Evolutionary conservation across 345 rosid species (phyloP), one percentile per base, ranked within the genome.

Genomic region (Anastatica hierochuntica): DNA sequence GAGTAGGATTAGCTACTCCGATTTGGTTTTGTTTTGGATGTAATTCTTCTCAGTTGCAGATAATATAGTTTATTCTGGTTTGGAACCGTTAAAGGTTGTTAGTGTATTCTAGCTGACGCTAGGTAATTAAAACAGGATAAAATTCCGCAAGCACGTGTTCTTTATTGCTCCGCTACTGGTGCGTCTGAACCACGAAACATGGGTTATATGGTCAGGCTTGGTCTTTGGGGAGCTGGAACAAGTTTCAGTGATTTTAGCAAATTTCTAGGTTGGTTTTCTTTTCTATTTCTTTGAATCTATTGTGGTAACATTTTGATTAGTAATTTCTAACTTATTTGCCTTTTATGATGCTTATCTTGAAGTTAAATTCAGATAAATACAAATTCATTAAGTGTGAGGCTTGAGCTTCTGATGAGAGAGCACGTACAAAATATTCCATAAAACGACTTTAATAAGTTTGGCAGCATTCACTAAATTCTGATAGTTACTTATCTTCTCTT

Each of bases 161-260:
- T 92, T 63, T 88, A 92, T 78, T 92, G 98, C 81, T 92, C 98
- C 41, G 98, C 96, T 49, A 92, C 96, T 74, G 96, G 98, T 65
- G 98, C 98, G 67, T 92, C 98, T 60, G 98, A 92, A 75, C 96
- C 98, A 43, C 92, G 98, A 56, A 92, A 92, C 72, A 67, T 92
- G 96, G 98, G 96, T 49, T 92, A 92, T 72, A 92, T 92, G 98
- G 92, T 87, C 71, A 81, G 96, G 73, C 95, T 92, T 75, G 96
- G 98, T 64, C 96, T 92, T 45, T 92, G 98, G 98, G 98, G 98
- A 59, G 76, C 76, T 64, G 94, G 96, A 79, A 92, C 98, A 29
- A 70, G 78, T 72, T 92, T 92, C 60, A 37, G 53, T 41, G 92
- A 79, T 53, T 92, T 92, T 69, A 89, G 62, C 62, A 73, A 64